These are phyloP conservation scores for Fraxinus baroniana DNA, from an alignment of 305 asterid species.

Conservation along the genomic window DNA sequence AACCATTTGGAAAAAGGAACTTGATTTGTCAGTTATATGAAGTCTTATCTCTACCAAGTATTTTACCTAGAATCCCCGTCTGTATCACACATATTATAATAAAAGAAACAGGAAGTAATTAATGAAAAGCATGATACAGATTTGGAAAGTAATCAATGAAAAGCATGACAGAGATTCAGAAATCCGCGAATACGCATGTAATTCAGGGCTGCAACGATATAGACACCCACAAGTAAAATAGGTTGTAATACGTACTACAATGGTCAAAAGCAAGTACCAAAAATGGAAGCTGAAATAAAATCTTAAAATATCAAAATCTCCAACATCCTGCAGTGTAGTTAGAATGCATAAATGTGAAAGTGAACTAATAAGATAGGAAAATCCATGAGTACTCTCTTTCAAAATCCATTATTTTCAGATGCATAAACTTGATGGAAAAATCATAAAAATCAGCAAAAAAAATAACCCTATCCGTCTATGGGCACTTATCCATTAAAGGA, in stretches of 20 bases:
- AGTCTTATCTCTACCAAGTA: constrained; percentile 1
- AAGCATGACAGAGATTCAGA: not conserved
- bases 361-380: not conserved
- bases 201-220: not conserved
- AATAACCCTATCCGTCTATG: not conserved
- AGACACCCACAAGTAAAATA: not conserved
- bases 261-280: not conserved
- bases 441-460: too few species aligned
- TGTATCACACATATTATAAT: not conserved
- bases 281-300: not conserved
- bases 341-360: not conserved
- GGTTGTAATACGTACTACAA: not conserved
- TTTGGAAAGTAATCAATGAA: not conserved
- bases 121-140: too few species aligned
- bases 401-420: not conserved
- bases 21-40: not conserved
- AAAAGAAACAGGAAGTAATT: not conserved
- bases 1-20: constrained; percentile 13
- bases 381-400: not conserved
- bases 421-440: not conserved
- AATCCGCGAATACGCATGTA: not conserved
- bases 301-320: not conserved
- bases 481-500: not conserved
- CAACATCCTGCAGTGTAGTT: not conserved
- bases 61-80: not conserved